phyloP scores from a whole-genome alignment of 495 filamentous ascomycete genomes.

The Podospora pseudopauciseta region DNA sequence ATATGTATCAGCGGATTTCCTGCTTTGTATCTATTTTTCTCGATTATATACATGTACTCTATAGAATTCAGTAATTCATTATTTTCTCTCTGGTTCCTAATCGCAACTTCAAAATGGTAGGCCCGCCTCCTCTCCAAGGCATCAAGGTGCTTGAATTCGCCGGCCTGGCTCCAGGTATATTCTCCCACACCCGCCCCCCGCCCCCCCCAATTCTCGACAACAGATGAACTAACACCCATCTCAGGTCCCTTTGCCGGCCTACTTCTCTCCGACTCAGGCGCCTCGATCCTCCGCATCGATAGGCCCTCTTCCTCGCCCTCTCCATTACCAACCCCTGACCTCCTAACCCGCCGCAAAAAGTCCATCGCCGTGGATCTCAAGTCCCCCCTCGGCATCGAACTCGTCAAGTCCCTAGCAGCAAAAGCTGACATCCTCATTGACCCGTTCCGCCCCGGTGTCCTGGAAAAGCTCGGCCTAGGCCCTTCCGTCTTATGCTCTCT shows the following conservation, averaged over 20 bases:
- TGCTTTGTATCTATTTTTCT: neutral
- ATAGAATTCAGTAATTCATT: neutral
- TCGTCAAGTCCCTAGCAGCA: slow-evolving; percentile 62
- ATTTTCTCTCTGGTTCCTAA: neutral
- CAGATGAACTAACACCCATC: slow-evolving; percentile 28
- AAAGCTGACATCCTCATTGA: slow-evolving; percentile 80
- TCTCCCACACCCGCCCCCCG: neutral
- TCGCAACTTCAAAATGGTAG: slow-evolving; percentile 34
- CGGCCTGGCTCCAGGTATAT: slow-evolving; percentile 77
- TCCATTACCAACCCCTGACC: slow-evolving; percentile 56
- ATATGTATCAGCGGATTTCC: neutral
- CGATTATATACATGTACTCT: neutral
- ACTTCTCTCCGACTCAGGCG: slow-evolving; percentile 84
- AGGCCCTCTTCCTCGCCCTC: slow-evolving; percentile 40
- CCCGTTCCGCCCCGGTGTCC: slow-evolving; percentile 84
- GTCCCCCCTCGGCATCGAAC: slow-evolving; percentile 52
- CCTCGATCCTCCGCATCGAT: slow-evolving; percentile 84
- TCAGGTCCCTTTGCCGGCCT: slow-evolving; percentile 80
- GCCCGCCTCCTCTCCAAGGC: slow-evolving; percentile 63
- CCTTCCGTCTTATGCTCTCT: slow-evolving; percentile 58
- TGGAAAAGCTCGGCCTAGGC: slow-evolving; percentile 75
- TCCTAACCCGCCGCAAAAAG: slow-evolving; percentile 71
- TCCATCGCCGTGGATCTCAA: slow-evolving; percentile 78
- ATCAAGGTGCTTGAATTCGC: slow-evolving; percentile 86
- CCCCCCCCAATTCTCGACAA: neutral